A percentile compares a stretch with the other conserved stretches of the same genome.
These are phyloP conservation scores for Colletotrichum scovillei DNA, from an alignment of 2,329 filamentous ascomycete genomes.

Conservation along the genomic window DNA sequence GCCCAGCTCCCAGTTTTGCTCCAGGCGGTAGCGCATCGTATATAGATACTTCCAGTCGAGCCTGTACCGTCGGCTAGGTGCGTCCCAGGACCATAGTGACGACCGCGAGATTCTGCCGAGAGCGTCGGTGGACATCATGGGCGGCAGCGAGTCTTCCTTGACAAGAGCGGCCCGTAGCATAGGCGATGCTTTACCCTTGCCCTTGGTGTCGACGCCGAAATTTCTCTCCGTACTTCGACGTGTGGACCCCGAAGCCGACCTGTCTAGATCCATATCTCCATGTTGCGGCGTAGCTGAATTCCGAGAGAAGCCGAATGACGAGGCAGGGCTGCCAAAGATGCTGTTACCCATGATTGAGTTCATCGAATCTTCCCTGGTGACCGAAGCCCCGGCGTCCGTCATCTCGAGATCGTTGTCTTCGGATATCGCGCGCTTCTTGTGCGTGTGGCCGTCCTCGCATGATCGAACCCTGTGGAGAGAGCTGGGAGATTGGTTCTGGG, in stretches of 20 bases:
- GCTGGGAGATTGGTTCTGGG: constrained; percentile 49
- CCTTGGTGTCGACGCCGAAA: constrained; percentile 46
- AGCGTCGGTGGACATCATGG: constrained; percentile 43
- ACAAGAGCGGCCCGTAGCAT: constrained; percentile 28
- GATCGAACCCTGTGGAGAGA: constrained; percentile 56
- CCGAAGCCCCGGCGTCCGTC: constrained; percentile 46
- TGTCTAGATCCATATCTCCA: constrained; percentile 48
- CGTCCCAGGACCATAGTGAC: constrained; percentile 63
- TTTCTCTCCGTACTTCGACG: constrained; percentile 44
- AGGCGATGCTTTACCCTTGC: constrained; percentile 38
- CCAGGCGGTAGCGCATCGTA: constrained; percentile 84
- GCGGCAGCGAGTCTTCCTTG: constrained; percentile 45
- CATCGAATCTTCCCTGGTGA: constrained; percentile 42
- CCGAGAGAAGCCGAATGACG: constrained; percentile 13
- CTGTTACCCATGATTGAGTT: constrained; percentile 5
- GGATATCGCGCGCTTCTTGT: constrained; percentile 66
- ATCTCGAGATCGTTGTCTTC: constrained; percentile 61
- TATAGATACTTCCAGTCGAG: constrained; percentile 96
- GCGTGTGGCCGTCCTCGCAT: constrained; percentile 61
- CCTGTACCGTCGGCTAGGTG: constrained; percentile 62
- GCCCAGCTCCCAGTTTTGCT: constrained; percentile 91
- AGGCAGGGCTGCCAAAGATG: constrained; percentile 44
- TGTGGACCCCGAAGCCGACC: constrained; percentile 45
- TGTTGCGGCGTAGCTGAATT: constrained; percentile 28
- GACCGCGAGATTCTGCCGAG: constrained; percentile 53